Percentiles rank a stretch among this genome's conserved stretches.
phyloP scores from a whole-genome alignment of 192 early-diverging fungal genomes.

The Coemansia sp. region DNA sequence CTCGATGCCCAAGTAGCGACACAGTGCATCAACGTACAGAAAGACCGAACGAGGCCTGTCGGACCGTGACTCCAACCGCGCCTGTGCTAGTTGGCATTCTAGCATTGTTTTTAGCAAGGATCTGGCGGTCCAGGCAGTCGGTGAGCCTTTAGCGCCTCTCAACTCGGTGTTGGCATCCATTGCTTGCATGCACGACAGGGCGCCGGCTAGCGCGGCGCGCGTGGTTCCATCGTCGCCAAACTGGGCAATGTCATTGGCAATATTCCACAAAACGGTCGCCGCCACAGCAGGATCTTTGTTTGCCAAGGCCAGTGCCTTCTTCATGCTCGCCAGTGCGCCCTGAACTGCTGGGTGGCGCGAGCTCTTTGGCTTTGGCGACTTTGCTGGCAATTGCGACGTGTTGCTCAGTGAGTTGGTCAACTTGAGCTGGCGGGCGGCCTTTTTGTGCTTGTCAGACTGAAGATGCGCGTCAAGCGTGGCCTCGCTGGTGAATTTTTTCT shows the following conservation, averaged over 20 bases:
- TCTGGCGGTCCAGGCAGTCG: constrained; percentile 22
- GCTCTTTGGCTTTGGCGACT: not conserved
- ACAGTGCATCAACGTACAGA: constrained; percentile 16
- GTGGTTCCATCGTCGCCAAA: constrained; percentile 1
- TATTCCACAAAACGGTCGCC: constrained; percentile 42
- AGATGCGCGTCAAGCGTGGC: constrained; percentile 17
- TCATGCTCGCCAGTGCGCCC: constrained; percentile 6
- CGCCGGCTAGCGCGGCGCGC: constrained; percentile 6
- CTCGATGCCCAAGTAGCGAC: constrained; percentile 24
- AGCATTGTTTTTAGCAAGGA: constrained; percentile 37
- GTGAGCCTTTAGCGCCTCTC: constrained; percentile 24
- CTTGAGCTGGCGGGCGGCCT: not conserved
- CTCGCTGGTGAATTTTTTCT: constrained; percentile 21
- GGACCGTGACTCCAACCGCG: constrained; percentile 5
- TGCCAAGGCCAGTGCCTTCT: constrained; percentile 21
- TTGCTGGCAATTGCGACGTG: not conserved
- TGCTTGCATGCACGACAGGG: constrained; percentile 14
- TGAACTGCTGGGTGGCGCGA: not conserved
- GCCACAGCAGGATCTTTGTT: constrained; percentile 35
- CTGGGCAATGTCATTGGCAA: constrained; percentile 30
- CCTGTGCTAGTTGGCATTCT: constrained; percentile 33
- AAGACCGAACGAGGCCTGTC: not conserved
- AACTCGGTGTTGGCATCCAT: constrained; percentile 15
- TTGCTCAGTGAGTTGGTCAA: not conserved
- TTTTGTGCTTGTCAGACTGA: constrained; percentile 33